Evolutionary conservation across 73 alveolate genomes (phyloP).

Genomic region (Tetrahymena thermophila): DNA sequence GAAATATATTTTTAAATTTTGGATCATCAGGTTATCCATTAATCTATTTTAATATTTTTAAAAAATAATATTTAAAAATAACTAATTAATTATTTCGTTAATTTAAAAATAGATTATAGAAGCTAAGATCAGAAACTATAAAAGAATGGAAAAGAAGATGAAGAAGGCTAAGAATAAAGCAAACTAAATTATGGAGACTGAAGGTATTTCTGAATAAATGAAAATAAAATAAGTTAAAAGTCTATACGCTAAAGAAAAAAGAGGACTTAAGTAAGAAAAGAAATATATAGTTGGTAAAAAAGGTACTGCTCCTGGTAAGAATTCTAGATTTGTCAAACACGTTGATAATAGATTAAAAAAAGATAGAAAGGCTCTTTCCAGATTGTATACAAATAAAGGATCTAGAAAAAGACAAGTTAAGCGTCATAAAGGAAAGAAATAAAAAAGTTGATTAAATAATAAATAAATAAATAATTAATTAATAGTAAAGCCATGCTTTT

Average conservation of each 20-base stretch:
- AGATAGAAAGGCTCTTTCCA: conserved; percentile 75
- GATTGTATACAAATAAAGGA: conserved; percentile 60
- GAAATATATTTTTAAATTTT: no score
- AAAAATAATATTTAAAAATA: neutral
- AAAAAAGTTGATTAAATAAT: neutral
- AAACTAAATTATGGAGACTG: conserved; percentile 76
- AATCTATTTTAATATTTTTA: no score
- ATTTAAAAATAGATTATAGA: conserved; percentile 50
- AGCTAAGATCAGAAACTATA: conserved; percentile 91
- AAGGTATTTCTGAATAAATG: conserved; percentile 79
- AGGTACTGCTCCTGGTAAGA: conserved; percentile 45
- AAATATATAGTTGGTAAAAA: conserved; percentile 72
- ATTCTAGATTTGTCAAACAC: conserved; percentile 59
- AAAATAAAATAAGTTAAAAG: conserved; percentile 85
- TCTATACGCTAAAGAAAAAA: conserved; percentile 78
- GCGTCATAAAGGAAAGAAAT: conserved; percentile 4
- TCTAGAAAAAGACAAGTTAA: neutral
- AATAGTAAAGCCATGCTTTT: no score
- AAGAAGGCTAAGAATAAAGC: conserved; percentile 85
- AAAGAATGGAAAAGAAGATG: conserved; percentile 73
- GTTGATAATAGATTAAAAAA: conserved; percentile 92
- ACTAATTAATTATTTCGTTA: neutral
- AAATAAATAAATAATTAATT: no score
- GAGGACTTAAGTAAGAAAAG: conserved; percentile 57
- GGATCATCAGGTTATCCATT: no score